These are phyloP conservation scores for Pseudonectria foliicola DNA, from an alignment of 2,329 filamentous ascomycete species.

Conservation along the genomic window DNA sequence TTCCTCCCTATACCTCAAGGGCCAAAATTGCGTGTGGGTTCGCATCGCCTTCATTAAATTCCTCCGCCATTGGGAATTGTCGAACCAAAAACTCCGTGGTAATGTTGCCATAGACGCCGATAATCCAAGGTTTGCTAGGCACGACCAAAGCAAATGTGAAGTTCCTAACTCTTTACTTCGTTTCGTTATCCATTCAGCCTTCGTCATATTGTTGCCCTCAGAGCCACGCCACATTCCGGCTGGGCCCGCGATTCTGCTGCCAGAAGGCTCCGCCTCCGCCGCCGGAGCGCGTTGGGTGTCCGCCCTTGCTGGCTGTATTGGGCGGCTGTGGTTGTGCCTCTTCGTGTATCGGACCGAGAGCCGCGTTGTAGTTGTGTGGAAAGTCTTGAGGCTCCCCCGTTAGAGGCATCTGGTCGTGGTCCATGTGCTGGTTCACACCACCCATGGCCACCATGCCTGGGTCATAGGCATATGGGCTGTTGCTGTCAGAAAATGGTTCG, in stretches of 20 bases:
- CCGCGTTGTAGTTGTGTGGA: constrained; percentile 34
- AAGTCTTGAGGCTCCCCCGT: constrained; percentile 39
- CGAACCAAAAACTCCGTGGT: no score
- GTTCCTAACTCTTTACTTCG: no score
- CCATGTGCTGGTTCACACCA: constrained; percentile 18
- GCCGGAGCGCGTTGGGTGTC: constrained; percentile 10
- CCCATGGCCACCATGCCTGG: constrained; percentile 12
- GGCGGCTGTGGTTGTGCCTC: constrained; percentile 16
- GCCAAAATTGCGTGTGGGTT: no score
- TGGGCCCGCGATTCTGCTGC: constrained; percentile 46
- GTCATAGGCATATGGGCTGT: constrained; percentile 6
- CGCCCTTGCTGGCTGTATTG: constrained; percentile 7
- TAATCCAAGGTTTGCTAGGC: no score
- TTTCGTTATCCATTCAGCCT: constrained; percentile 2
- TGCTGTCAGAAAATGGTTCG: constrained; percentile 4
- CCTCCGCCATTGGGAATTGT: no score
- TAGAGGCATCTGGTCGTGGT: constrained; percentile 33
- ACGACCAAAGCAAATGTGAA: no score
- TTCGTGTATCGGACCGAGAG: constrained; percentile 31
- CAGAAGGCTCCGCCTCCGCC: constrained; percentile 38
- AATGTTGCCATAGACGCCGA: no score
- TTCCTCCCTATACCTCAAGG: no score
- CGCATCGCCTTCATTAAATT: no score
- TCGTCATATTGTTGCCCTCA: constrained; percentile 18
- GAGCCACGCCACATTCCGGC: constrained; percentile 42